A percentile compares a stretch with the other conserved stretches of the same genome.
phyloP scores from a whole-genome alignment of 768 basidiomycete species.

The Mycena epipterygia region DNA sequence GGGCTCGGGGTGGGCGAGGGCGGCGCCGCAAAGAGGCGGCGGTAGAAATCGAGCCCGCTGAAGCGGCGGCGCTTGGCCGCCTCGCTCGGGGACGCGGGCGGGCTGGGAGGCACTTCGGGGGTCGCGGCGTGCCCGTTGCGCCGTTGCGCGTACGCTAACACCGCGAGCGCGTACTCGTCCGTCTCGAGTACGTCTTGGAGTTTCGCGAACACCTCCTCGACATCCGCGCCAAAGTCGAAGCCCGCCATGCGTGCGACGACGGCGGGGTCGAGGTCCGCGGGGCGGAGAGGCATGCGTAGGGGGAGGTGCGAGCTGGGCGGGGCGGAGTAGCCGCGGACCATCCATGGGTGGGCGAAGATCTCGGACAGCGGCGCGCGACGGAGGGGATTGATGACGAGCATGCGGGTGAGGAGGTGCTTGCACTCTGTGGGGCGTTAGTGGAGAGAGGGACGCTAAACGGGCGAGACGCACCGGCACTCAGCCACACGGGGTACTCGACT shows the following conservation, averaged over 20 bases:
- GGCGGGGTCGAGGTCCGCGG: slow-evolving; percentile 85
- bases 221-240: slow-evolving; percentile 89
- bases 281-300: slow-evolving; percentile 87
- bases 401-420: slow-evolving; percentile 93
- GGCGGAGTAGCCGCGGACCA: slow-evolving; percentile 87
- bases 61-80: slow-evolving; percentile 64
- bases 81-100: slow-evolving; percentile 15
- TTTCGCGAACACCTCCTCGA: slow-evolving; percentile 85
- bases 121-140: slow-evolving; percentile 42
- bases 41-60: slow-evolving; percentile 95
- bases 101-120: not conserved
- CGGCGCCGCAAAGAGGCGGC: slow-evolving; percentile 83
- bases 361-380: slow-evolving; percentile 87
- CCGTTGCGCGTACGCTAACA: slow-evolving; percentile 85
- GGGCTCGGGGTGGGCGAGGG: slow-evolving; percentile 44
- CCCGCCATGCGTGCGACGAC: slow-evolving; percentile 93
- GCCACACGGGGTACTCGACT: slow-evolving; percentile 98
- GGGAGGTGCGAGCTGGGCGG: slow-evolving; percentile 89
- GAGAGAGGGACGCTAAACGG: not conserved
- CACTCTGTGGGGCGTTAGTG: slow-evolving; percentile 72
- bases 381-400: slow-evolving; percentile 94
- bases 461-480: slow-evolving; percentile 80
- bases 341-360: slow-evolving; percentile 91
- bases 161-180: slow-evolving; percentile 80
- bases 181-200: slow-evolving; percentile 83